Evolutionary conservation across 768 basidiomycete species (phyloP), one percentile per base, ranked within the genome.

Genomic region (Trametes cingulata): DNA sequence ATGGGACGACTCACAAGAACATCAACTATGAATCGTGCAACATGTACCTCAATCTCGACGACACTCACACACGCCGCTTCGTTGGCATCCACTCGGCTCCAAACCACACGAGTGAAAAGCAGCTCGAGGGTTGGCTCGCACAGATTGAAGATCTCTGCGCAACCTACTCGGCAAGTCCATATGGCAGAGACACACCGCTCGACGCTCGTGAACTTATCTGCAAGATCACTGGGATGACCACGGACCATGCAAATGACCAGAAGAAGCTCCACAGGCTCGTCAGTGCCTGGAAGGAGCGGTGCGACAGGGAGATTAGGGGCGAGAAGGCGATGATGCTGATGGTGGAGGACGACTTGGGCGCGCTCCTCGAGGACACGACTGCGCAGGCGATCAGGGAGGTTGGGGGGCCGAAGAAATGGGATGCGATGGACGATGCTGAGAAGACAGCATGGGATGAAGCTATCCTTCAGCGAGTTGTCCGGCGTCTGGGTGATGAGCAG

Each of bases 181-280:
- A 8, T 1, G 52, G 29, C 13, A 1, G 14, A 2, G 40, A 41
- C 1, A 25, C 1, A 3, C 52, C 52, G 0, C n/a, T 43, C 6
- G 52, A 54, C 20, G 19, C 19, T 0, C 29, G 19, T 3, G 9
- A 6, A 4, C 43, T 62, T 22, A 9, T 45, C 2, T 35, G n/a
- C 14, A 56, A 52, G 45, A 19, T 58, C 6, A 25, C 27, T 12
- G 56, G 61, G 3, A 46, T 57, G 51, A 22, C 35, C 3, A 62
- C 49, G 0, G 56, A 62, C 35, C 58, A 63, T 15, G 58, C 62
- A 0, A 54, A 59, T 15, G 62, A 63, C 39, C 58, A 63, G 39
- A 63, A 63, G 37, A 46, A 51, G 35, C 43, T 63, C 1, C 33
- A 45, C 2, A 25, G 41, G 1, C 29, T 56, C 5, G n/a, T 63